Conservation (phyloP, 164 flowering plant species). For the Vitis vinifera region DNA sequence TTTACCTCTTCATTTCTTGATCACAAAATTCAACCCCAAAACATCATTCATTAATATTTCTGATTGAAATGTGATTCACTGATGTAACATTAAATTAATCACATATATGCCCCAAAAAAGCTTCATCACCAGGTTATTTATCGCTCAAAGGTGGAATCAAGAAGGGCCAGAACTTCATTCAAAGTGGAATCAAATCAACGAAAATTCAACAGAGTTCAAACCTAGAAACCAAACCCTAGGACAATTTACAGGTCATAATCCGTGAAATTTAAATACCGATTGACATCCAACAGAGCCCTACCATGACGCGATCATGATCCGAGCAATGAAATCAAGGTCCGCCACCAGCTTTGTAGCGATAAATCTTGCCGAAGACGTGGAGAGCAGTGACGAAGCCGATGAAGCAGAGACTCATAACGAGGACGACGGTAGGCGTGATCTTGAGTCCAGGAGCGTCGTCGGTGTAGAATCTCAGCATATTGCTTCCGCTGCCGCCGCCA, state of each 20-base stretch:
- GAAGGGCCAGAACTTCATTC: no score
- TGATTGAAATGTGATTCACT: no score
- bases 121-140: no score
- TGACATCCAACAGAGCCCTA: neutral
- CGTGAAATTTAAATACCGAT: slow-evolving; percentile 7
- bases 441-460: slow-evolving; percentile 89
- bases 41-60: no score
- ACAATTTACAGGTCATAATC: slow-evolving; percentile 11
- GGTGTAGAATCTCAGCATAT: slow-evolving; percentile 89
- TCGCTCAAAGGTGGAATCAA: no score
- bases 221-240: neutral
- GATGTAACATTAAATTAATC: no score
- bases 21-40: no score
- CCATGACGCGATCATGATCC: neutral
- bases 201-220: neutral
- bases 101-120: no score
- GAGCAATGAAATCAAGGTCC: slow-evolving; percentile 30
- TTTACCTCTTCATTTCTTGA: no score
- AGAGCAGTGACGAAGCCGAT: slow-evolving; percentile 91
- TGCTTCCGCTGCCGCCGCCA: slow-evolving; percentile 45
- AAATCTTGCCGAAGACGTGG: slow-evolving; percentile 89
- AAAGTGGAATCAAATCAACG: no score
- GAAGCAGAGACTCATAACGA: slow-evolving; percentile 92
- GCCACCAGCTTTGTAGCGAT: slow-evolving; percentile 55
- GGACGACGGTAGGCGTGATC: slow-evolving; percentile 85